Percentiles rank a stretch among this genome's conserved stretches.
These are phyloP conservation scores for Pseudopyrenochaeta lycopersici DNA, from an alignment of 2,329 filamentous ascomycete species.

Conservation along the genomic window DNA sequence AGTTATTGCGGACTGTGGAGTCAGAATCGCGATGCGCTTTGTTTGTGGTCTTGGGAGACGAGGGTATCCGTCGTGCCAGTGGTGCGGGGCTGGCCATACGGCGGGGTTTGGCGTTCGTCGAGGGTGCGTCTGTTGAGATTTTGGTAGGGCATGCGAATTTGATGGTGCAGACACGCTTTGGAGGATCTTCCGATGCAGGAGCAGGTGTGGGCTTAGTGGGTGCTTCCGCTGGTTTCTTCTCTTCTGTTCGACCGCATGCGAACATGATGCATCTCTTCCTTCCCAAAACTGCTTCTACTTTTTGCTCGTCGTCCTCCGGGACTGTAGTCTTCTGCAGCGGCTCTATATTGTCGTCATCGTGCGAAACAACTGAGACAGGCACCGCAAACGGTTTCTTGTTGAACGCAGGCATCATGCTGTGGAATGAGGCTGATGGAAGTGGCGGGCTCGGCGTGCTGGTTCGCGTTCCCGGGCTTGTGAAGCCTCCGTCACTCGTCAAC, in stretches of 20 bases:
- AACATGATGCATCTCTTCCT: constrained; percentile 94
- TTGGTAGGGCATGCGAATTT: constrained; percentile 77
- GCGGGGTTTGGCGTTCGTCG: constrained; percentile 47
- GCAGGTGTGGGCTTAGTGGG: constrained; percentile 28
- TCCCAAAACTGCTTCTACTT: constrained; percentile 70
- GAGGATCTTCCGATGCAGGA: constrained; percentile 41
- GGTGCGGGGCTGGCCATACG: constrained; percentile 58
- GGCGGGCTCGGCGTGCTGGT: constrained; percentile 90
- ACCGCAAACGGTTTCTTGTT: constrained; percentile 51
- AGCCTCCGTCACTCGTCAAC: constrained; percentile 90
- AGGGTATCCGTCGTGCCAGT: constrained; percentile 27
- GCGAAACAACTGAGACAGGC: constrained; percentile 47
- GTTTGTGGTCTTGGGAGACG: constrained; percentile 40
- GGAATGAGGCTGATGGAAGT: constrained; percentile 65
- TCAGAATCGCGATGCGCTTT: constrained; percentile 59
- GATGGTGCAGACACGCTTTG: constrained; percentile 69
- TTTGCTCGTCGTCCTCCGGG: constrained; percentile 59
- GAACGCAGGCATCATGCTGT: constrained; percentile 46
- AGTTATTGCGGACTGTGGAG: constrained; percentile 59
- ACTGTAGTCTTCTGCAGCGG: constrained; percentile 33
- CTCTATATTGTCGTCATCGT: constrained; percentile 45
- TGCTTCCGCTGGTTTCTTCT: constrained; percentile 48
- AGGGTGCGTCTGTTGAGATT: constrained; percentile 52
- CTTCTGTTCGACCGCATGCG: constrained; percentile 72
- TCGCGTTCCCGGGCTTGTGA: constrained; percentile 84